Conservation (phyloP, 495 filamentous ascomycete species). For the Aspergillus diversus region DNA sequence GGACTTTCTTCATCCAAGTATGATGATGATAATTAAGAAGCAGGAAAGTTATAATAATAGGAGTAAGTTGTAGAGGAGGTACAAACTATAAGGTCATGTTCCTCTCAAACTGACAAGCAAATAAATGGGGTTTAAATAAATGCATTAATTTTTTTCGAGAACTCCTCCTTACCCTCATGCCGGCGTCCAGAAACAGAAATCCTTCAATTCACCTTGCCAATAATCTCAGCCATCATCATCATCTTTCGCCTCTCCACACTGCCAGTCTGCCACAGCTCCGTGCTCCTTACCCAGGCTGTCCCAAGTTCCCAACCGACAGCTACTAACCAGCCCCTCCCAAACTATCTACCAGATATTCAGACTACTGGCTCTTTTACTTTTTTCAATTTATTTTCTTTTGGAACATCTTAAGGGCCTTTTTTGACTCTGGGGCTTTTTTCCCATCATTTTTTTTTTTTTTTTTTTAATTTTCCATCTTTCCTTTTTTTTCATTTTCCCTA, state of each 20-base stretch:
- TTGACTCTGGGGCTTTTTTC: neutral
- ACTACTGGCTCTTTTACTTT: slow-evolving; percentile 22
- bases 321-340: slow-evolving; percentile 22
- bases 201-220: slow-evolving; percentile 20
- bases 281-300: slow-evolving; percentile 19
- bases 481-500: slow-evolving; percentile 5
- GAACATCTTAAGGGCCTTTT: slow-evolving; percentile 7
- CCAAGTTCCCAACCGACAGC: slow-evolving; percentile 5
- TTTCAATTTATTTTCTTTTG: slow-evolving; percentile 18
- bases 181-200: slow-evolving; percentile 34
- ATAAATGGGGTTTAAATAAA: neutral
- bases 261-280: slow-evolving; percentile 30
- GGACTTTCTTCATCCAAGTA: neutral
- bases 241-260: slow-evolving; percentile 27
- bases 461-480: slow-evolving; percentile 1
- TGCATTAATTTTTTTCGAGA: slow-evolving; percentile 17
- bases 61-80: neutral
- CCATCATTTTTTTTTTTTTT: slow-evolving; percentile 13
- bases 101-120: slow-evolving; percentile 19
- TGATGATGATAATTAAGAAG: neutral
- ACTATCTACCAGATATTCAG: slow-evolving; percentile 26
- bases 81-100: neutral
- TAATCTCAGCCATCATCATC: slow-evolving; percentile 26
- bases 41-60: neutral
- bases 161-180: slow-evolving; percentile 24